phyloP scores from a whole-genome alignment of 2,329 filamentous ascomycete species.

The Botrytis squamosa region DNA sequence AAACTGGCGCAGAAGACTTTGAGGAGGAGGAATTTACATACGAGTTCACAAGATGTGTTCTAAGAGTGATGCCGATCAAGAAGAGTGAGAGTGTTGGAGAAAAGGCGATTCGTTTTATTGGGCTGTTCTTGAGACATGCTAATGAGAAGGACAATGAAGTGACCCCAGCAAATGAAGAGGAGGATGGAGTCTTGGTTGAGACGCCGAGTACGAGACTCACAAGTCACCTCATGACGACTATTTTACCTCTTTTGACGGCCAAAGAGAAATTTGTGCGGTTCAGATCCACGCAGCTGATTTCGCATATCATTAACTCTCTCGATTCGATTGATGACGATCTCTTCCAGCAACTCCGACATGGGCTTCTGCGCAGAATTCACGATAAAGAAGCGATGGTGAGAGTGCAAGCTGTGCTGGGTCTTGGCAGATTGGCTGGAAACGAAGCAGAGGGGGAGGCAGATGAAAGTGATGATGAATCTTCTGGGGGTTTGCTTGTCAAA shows the following conservation, averaged over 20 bases:
- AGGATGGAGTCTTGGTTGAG: slow-evolving; percentile 70
- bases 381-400: slow-evolving; percentile 94
- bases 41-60: slow-evolving; percentile 79
- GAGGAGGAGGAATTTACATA: slow-evolving; percentile 84
- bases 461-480: slow-evolving; percentile 67
- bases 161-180: slow-evolving; percentile 60
- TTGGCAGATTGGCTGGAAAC: slow-evolving; percentile 81
- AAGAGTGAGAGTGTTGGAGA: slow-evolving; percentile 90
- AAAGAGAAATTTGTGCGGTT: slow-evolving; percentile 95
- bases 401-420: slow-evolving; percentile 84
- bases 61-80: slow-evolving; percentile 81
- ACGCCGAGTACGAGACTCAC: slow-evolving; percentile 82
- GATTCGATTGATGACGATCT: slow-evolving; percentile 90
- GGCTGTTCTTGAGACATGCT: slow-evolving; percentile 76
- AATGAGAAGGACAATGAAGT: slow-evolving; percentile 70
- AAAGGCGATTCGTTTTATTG: slow-evolving; percentile 79
- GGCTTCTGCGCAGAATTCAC: slow-evolving; percentile 78
- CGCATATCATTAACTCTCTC: slow-evolving; percentile 88
- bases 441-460: slow-evolving; percentile 69
- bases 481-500: slow-evolving; percentile 73
- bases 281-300: slow-evolving; percentile 83
- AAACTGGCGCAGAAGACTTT: slow-evolving; percentile 60
- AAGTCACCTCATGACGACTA: slow-evolving; percentile 67
- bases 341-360: slow-evolving; percentile 77
- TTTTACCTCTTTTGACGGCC: slow-evolving; percentile 73